Percentiles rank a stretch among this genome's conserved stretches.
Conservation (phyloP, 2,329 filamentous ascomycete species). For the Curvularia verruculosa region DNA sequence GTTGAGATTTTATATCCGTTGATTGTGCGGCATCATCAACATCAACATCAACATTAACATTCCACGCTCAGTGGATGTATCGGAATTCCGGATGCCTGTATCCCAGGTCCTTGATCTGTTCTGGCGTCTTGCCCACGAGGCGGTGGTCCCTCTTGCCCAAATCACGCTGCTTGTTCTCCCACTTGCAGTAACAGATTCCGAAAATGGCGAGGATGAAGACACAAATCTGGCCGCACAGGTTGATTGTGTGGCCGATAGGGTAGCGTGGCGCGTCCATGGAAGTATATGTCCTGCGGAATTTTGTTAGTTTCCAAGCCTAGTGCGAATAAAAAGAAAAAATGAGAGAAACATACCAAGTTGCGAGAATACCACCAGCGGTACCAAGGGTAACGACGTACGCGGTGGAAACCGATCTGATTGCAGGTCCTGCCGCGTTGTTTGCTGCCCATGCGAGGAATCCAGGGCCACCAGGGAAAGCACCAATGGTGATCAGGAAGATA, state of each 20-base stretch:
- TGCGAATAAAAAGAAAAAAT: not conserved
- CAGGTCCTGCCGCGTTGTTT: conserved; percentile 64
- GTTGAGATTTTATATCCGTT: conserved; percentile 11
- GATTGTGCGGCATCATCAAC: not conserved
- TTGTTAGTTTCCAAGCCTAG: conserved; percentile 58
- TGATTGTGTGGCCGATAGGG: conserved; percentile 73
- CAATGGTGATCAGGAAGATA: conserved; percentile 62
- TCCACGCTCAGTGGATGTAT: conserved; percentile 55
- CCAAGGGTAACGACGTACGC: conserved; percentile 71
- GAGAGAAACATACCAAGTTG: conserved; percentile 53
- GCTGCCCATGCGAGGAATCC: conserved; percentile 65
- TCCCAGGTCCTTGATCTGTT: conserved; percentile 57
- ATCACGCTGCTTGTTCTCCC: conserved; percentile 60
- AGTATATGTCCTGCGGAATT: conserved; percentile 60
- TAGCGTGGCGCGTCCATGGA: conserved; percentile 67
- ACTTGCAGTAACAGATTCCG: conserved; percentile 60
- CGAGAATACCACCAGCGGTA: conserved; percentile 63
- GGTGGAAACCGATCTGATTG: conserved; percentile 62
- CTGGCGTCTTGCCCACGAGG: conserved; percentile 57
- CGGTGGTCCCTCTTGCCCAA: conserved; percentile 58
- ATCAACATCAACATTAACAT: no score
- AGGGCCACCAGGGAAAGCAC: conserved; percentile 64
- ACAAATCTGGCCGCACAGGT: conserved; percentile 58
- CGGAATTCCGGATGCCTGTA: conserved; percentile 62
- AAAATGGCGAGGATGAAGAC: conserved; percentile 54